phyloP scores from a whole-genome alignment of 2,329 filamentous ascomycete genomes.

The Colletotrichum sp. region DNA sequence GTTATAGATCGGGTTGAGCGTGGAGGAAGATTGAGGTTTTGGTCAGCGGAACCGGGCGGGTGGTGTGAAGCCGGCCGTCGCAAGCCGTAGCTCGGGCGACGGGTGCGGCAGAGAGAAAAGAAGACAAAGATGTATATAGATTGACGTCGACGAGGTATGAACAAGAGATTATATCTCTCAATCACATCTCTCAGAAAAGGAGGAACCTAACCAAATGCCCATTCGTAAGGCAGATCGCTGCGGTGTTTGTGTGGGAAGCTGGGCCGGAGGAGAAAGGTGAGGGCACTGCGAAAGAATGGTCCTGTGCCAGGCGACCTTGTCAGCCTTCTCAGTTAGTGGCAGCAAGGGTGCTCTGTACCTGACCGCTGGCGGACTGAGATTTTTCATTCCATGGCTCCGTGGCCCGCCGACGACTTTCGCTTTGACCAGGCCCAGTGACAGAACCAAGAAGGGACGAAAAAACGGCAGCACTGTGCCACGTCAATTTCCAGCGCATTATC shows the following conservation, averaged over 20 bases:
- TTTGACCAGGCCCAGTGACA: not conserved
- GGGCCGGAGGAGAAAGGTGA: not conserved
- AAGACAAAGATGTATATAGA: not conserved
- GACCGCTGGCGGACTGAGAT: not conserved
- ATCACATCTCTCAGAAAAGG: not conserved
- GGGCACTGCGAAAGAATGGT: constrained; percentile 5
- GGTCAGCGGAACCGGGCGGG: not conserved
- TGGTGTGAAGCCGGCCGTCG: constrained; percentile 5
- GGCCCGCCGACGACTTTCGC: constrained; percentile 1
- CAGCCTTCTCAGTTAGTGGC: constrained; percentile 18
- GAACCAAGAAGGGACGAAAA: constrained; percentile 9
- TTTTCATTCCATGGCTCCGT: constrained; percentile 14
- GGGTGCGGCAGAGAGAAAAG: not conserved
- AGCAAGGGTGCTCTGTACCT: constrained; percentile 16
- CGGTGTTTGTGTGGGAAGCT: constrained; percentile 9
- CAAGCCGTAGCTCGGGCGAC: not conserved
- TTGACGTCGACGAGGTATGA: not conserved
- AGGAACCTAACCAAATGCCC: not conserved
- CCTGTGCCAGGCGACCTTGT: constrained; percentile 10
- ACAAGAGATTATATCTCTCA: not conserved
- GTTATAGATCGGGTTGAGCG: not conserved
- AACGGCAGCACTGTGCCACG: not conserved
- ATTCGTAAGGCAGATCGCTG: constrained; percentile 1
- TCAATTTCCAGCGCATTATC: not conserved
- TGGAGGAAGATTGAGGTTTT: not conserved